Evolutionary conservation across 768 basidiomycete species (phyloP), one percentile per base, ranked within the genome.

Genomic region (Pluteus cervinus): DNA sequence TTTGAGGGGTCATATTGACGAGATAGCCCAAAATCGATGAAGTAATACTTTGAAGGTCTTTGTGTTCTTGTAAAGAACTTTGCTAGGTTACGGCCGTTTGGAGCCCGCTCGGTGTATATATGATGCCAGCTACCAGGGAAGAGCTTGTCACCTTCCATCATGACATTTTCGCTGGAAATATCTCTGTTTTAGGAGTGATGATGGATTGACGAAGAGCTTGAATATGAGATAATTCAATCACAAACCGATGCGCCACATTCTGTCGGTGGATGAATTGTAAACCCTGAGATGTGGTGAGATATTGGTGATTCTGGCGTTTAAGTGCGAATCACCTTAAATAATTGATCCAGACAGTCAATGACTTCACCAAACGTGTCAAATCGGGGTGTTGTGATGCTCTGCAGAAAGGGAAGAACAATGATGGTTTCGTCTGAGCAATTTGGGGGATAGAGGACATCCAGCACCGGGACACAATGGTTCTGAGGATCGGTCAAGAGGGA

Each of bases 391-490:
- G 53, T 33, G 26, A 35, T 48, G 3, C 20, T 11, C 8, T 45
- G 47, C 7, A 61, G 37, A n/a, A 56, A 38, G 2, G 60, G 60
- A 47, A 61, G 60, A 10, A 61, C 56, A 7, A 61, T n/a, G n/a
- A 54, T 40, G n/a, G 25, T 21, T 5, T 29, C 22, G 14, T 39
- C 43, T 14, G 29, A 36, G 11, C 55, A 47, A 31, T 52, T 47
- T 10, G 50, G 51, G 8, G 48, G 25, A 8, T 42, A 33, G 14
- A 60, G 24, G 5, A 49, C 39, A 9, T 58, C 50, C 17, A 49
- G 48, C 7, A 66, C 25, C 0, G 59, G 62, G 3, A 61, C 51
- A 10, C 63, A 65, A 31, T 63, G 62, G n/a, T 67, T 71, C 29
- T 44, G 37, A 26, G 55, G 41, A 35, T 56, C 44, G 17, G 21